Evolutionary conservation across 225 moss, liverwort and hornwort genomes (phyloP).

Genomic region (Polytrichum commune): DNA sequence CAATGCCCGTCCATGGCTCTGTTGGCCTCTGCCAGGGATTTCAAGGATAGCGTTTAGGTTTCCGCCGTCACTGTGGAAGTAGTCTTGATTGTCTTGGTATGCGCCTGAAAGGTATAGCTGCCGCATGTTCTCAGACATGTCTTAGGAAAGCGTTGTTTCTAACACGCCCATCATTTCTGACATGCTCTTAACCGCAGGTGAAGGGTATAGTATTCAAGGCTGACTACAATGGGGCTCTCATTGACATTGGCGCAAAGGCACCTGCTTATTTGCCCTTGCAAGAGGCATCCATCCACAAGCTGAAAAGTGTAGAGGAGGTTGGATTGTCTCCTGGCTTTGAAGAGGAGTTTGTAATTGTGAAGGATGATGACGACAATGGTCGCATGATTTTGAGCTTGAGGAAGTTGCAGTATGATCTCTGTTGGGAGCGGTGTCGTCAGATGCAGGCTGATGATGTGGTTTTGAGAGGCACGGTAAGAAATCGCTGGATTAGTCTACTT

Average conservation of each 20-base stretch:
- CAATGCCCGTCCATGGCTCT: too few species aligned
- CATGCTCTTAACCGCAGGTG: constrained; percentile 35
- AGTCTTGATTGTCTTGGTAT: too few species aligned
- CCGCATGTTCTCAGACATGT: too few species aligned
- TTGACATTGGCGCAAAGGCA: constrained; percentile 59
- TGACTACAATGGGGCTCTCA: constrained; percentile 55
- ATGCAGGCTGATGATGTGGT: constrained; percentile 85
- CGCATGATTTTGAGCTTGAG: constrained; percentile 88
- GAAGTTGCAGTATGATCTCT: constrained; percentile 88
- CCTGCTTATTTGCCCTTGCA: constrained; percentile 44
- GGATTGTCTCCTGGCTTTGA: constrained; percentile 46
- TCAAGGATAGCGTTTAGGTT: too few species aligned
- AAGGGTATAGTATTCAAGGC: constrained; percentile 90
- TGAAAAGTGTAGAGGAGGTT: constrained; percentile 49
- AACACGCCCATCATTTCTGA: too few species aligned
- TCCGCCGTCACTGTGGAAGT: too few species aligned
- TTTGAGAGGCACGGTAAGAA: constrained; percentile 70
- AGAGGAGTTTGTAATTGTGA: constrained; percentile 54
- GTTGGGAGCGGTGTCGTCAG: constrained; percentile 93
- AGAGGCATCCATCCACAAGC: constrained; percentile 58
- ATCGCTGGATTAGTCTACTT: neutral
- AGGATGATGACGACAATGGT: constrained; percentile 60
- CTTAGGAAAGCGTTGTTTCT: too few species aligned
- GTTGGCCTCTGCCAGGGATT: too few species aligned
- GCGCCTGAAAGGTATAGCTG: too few species aligned